Percentiles rank a stretch among this genome's conserved stretches.
These are phyloP conservation scores for Podaxis rugospora DNA, from an alignment of 768 basidiomycete species.

Conservation along the genomic window DNA sequence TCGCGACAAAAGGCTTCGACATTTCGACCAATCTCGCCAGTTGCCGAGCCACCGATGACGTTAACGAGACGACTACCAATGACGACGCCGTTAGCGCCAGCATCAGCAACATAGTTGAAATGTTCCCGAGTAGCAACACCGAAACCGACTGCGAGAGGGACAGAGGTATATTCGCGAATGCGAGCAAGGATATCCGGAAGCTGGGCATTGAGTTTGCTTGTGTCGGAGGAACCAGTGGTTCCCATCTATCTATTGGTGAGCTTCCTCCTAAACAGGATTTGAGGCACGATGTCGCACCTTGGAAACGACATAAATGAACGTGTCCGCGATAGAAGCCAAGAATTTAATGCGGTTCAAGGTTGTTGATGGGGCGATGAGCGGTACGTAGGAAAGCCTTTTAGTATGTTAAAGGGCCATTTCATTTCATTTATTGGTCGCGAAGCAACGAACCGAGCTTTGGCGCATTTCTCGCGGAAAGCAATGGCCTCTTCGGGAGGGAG, in stretches of 20 bases:
- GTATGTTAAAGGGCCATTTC: conserved; percentile 3
- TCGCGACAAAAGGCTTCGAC: conserved; percentile 75
- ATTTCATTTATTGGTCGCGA: not conserved
- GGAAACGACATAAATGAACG: conserved; percentile 98
- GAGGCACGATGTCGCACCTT: conserved; percentile 47
- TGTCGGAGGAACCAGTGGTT: conserved; percentile 87
- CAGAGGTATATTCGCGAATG: conserved; percentile 70
- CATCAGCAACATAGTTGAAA: conserved; percentile 77
- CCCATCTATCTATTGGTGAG: conserved; percentile 64
- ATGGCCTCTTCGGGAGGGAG: conserved; percentile 96
- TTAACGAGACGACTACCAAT: conserved; percentile 84
- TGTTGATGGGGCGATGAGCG: conserved; percentile 93
- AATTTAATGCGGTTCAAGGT: conserved; percentile 84
- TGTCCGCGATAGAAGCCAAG: conserved; percentile 89
- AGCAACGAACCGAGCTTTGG: conserved; percentile 64
- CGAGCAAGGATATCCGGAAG: conserved; percentile 83
- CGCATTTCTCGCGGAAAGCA: conserved; percentile 85
- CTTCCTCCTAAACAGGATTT: conserved; percentile 9
- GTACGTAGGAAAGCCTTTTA: conserved; percentile 86
- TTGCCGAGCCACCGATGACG: conserved; percentile 66
- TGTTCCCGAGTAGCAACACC: conserved; percentile 90
- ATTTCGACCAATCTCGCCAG: conserved; percentile 40
- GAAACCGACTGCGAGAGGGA: conserved; percentile 94
- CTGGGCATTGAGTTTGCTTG: conserved; percentile 62
- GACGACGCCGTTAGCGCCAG: conserved; percentile 95